Evolutionary conservation across 2,329 filamentous ascomycete species (phyloP), one percentile per base, ranked within the genome.

Genomic region (Cladosporium sp.): DNA sequence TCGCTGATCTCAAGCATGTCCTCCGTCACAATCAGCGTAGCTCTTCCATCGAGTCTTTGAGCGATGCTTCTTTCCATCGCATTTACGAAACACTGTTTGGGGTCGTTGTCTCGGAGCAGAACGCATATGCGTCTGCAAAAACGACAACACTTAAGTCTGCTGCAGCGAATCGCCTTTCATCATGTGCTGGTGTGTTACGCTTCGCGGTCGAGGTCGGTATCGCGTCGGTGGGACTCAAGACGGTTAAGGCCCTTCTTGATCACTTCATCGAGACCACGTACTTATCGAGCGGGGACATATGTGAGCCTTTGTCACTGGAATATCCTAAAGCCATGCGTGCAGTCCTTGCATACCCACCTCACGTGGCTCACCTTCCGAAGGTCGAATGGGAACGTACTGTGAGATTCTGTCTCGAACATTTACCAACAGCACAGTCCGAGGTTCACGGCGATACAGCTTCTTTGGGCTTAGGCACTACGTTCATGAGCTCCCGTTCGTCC

Each of bases 41-140:
- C 62, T 61, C 72, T 28, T 72, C 65, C 45, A 65, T 77, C 62
- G 72, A 77, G 36, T 67, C 69, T 5, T 77, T 96, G 36, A 83
- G 82, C 47, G 90, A 96, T 70, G 89, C 88, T 70, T 83, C 83
- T n/a, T 96, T 89, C 65, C 88, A 94, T 69, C 83, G 84, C 60
- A 85, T 97, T 43, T 90, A 90, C 66, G 91, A 97, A 68, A 83
- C 84, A 1, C 77, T 97, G 2, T 96, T 97, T 69, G 81, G 83
- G 56, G 87, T 82, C 69, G 82, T 82, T 1, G 72, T 87, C 17
- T 73, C 80, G 14, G 92, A 96, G 65, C 91, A 90, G 69, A 78
- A 85, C 9, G 71, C 74, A 17, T 88, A 84, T 63, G 80, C 83
- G 58, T 82, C 82, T 58, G 79, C 80, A 12, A 25, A 80, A 78